Evolutionary conservation across 1,284 basidiomycete species (phyloP), one percentile per base, ranked within the genome.

Genomic region (Trichosporon ovoides): DNA sequence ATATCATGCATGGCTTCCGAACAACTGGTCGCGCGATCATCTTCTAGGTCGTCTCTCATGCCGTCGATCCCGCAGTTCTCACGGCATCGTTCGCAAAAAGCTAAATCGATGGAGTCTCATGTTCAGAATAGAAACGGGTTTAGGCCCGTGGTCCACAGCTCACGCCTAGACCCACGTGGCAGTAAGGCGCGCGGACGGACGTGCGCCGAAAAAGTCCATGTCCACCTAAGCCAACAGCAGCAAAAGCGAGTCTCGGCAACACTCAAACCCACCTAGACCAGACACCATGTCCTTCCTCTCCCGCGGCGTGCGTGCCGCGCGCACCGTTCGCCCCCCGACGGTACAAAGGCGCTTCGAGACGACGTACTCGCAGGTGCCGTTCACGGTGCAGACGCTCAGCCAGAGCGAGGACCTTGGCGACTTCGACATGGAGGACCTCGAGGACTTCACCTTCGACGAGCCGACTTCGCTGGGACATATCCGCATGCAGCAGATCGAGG

Each of bases 401-500:
- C 28, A 31, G 28, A 9, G 4, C 28, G 28, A 31, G 5, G n/a
- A n/a, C n/a, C 28, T 9, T 4, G 28, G 28, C 28, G 28, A 31
- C 7, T 56, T 18, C 14, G 68, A 74, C 37, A 56, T 77, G 18
- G 66, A 69, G 13, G 48, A 72, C 33, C 62, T 75, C 18, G 78
- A 80, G 58, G 38, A 78, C 52, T 83, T 80, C 62, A 79, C 80
- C 28, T 89, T 89, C 68, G 75, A 79, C 55, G 77, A 78, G 64
- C 80, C 85, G 37, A 83, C 85, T 7, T 80, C 84, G 24, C 79
- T 81, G 34, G 88, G 86, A 9, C 87, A 89, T 77, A 66, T 85
- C 31, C 81, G 85, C 61, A 77, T 91, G 52, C 81, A 84, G 60
- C 82, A 88, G 68, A 83, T 90, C 63, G 82, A 89, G 34, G 82